Evolutionary conservation across 2,329 filamentous ascomycete species (phyloP).

Genomic region (Thermoascus crustaceus): DNA sequence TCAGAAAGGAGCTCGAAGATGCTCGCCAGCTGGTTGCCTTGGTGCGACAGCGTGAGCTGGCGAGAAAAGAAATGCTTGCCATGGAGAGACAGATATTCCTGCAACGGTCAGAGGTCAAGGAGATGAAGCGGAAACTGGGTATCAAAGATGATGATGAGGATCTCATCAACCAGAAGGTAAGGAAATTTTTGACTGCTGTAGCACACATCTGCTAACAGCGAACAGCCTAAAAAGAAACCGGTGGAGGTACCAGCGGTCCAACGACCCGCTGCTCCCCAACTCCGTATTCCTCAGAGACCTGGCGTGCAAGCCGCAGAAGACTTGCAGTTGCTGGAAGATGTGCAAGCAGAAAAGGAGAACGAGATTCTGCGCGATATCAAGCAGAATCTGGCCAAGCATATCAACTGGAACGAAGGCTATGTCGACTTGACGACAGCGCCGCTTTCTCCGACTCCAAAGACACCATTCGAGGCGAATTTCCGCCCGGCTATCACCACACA

Average conservation of each 20-base stretch:
- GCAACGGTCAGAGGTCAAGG: conserved; percentile 72
- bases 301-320: conserved; percentile 74
- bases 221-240: conserved; percentile 63
- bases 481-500: conserved; percentile 60
- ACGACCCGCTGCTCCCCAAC: conserved; percentile 54
- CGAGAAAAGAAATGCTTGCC: conserved; percentile 68
- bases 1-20: conserved; percentile 85
- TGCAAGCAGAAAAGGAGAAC: conserved; percentile 71
- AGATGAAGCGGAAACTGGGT: conserved; percentile 76
- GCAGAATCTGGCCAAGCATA: conserved; percentile 77
- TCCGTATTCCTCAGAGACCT: conserved; percentile 61
- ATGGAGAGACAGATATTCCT: conserved; percentile 74
- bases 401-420: conserved; percentile 84
- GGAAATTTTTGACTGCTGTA: conserved; percentile 24
- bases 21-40: conserved; percentile 71
- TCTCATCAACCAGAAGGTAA: conserved; percentile 85
- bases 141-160: conserved; percentile 94
- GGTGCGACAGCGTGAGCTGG: conserved; percentile 69
- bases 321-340: conserved; percentile 66
- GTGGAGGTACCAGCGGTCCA: conserved; percentile 54
- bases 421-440: conserved; percentile 81
- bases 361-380: conserved; percentile 76
- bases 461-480: conserved; percentile 55
- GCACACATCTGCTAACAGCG: conserved; percentile 33
- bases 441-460: conserved; percentile 67